A percentile compares a stretch with the other conserved stretches of the same genome.
Conservation (phyloP, 2,329 filamentous ascomycete genomes). For the Phialophora chinensis region DNA sequence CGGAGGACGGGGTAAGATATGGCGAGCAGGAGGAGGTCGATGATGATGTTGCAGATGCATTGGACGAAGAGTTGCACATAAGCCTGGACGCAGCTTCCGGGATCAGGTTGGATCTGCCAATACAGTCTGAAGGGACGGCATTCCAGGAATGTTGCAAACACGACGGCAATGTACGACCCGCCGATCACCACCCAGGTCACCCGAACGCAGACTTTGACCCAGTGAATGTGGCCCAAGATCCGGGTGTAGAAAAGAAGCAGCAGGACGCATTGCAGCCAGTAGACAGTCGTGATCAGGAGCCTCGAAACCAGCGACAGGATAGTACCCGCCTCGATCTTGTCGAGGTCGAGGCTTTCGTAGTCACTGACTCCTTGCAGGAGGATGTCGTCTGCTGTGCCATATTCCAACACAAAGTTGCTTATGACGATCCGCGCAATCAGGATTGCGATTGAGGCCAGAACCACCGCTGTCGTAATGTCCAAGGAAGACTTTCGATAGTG, state of each 20-base stretch:
- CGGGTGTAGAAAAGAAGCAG: neutral
- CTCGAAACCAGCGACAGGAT: neutral
- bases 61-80: neutral
- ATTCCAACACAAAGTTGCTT: neutral
- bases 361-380: neutral
- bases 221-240: neutral
- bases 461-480: neutral
- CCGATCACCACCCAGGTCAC: neutral
- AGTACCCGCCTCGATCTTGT: neutral
- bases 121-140: neutral
- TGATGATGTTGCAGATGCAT: neutral
- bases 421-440: neutral
- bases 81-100: neutral
- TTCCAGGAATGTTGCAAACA: neutral
- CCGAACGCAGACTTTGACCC: neutral
- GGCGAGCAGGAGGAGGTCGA: neutral
- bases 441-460: neutral
- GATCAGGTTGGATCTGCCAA: neutral
- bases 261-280: neutral
- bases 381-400: neutral
- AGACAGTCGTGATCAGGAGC: neutral
- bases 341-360: neutral
- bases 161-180: neutral
- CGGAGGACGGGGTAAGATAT: neutral
- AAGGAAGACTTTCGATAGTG: neutral